Base-by-base conservation (phyloP, 1,139 yeast species). In the Geotrichum carabidarum region DNA sequence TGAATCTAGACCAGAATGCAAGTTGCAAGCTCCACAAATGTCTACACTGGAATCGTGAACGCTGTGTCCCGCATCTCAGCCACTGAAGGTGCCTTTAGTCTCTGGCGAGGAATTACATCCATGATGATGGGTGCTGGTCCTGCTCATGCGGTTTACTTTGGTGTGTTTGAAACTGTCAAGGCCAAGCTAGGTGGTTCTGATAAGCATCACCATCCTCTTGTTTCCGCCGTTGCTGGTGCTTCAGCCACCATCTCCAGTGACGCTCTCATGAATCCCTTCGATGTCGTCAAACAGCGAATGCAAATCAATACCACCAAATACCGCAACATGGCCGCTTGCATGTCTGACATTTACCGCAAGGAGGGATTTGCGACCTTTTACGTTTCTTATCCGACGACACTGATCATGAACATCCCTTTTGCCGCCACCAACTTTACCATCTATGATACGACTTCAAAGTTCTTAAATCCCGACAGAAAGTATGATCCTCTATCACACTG, bases 91-190 rank as follows among this genome's bases (percentile, higher is more conserved):
- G 87, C 94, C 2, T 70, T 81, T 57, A 87, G 96, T 1, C 78
- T 91, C 46, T 93, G 98, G 96, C 78, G 95, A 67, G 99, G 99
- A 57, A 90, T 93, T 36, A 84, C 93, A 14, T 87, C 96, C 1
- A 96, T 94, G 60, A 83, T 91, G 9, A 69, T 93, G 60, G 99
- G 99, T 44, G 98, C 99, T n/a, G 99, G 99, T 4, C 99, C 99
- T 1, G 98, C 99, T 8, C 99, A 93, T 73, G 99, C 99, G 1
- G 87, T 94, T 14, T 94, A 94, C 72, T 93, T 91, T 71, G 86
- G 93, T n/a, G 96, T 95, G 7, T 94, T 91, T 71, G 99, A 93
- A 72, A 79, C 84, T 48, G 79, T 93, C 57, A 91, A 91, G 69
- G 82, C 86, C 32, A 72, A 68, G 55, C 77, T 77, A 58, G 78